These are phyloP conservation scores for Boletus calvinii DNA, from an alignment of 1,284 basidiomycete species.

Conservation along the genomic window DNA sequence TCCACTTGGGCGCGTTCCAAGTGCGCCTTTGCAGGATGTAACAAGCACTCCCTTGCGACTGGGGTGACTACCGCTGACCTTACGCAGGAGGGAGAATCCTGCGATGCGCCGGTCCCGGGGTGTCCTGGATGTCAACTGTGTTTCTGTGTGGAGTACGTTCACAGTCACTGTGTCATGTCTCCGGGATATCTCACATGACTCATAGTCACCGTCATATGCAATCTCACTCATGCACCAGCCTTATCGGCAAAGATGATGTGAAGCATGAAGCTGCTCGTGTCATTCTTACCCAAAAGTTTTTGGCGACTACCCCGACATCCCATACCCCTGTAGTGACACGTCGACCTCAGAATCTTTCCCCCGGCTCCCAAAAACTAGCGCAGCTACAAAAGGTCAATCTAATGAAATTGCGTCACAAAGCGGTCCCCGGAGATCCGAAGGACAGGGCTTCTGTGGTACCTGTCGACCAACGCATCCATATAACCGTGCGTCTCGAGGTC, in stretches of 20 bases:
- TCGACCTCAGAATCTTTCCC: conserved; percentile 36
- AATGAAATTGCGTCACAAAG: conserved; percentile 73
- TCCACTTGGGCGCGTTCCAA: conserved; percentile 38
- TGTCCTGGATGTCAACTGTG: conserved; percentile 55
- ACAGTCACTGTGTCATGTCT: conserved; percentile 4
- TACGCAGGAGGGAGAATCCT: conserved; percentile 26
- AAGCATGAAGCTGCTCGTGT: conserved; percentile 52
- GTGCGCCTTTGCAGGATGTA: conserved; percentile 53
- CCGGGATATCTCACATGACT: conserved; percentile 15
- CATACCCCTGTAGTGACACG: conserved; percentile 27
- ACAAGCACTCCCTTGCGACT: conserved; percentile 51
- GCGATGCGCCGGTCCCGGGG: conserved; percentile 13
- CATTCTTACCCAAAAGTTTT: conserved; percentile 57
- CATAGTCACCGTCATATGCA: conserved; percentile 60
- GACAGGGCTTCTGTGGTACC: conserved; percentile 47
- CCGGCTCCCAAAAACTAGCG: conserved; percentile 54
- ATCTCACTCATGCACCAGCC: conserved; percentile 49
- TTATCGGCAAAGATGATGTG: conserved; percentile 9
- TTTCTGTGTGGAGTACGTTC: conserved; percentile 61
- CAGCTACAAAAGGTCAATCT: conserved; percentile 57
- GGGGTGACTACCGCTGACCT: conserved; percentile 32
- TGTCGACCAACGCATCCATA: conserved; percentile 55
- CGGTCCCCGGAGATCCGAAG: conserved; percentile 58
- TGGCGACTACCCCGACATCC: conserved; percentile 23
- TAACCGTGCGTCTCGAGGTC: conserved; percentile 41